Evolutionary conservation across 1,284 basidiomycete species (phyloP), one percentile per base, ranked within the genome.

Genomic region (Fomitopsis betulina): DNA sequence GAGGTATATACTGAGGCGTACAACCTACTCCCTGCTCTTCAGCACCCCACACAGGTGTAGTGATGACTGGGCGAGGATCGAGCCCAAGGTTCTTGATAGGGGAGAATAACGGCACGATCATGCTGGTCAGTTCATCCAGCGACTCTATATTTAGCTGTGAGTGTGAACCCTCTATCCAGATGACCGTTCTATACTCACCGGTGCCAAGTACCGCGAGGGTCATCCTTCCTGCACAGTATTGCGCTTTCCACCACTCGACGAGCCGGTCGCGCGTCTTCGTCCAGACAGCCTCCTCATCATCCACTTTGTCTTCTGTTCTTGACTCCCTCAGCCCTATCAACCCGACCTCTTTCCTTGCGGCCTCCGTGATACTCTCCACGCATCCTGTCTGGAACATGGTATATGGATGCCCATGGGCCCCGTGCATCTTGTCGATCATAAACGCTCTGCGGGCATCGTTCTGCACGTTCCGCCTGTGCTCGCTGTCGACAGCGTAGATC

Each of bases 211-310:
- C 64, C 12, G 65, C 69, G 10, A 89, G 71, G 68, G 82, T 84
- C 85, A 87, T 87, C 58, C 86, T 72, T 54, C 83, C 80, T n/a
- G 86, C 83, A 59, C 82, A 85, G 71, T 89, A 90, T 65, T 86
- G 75, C 58, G 76, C 72, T 58, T 80, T 72, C 79, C 86, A 87
- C 83, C 87, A 90, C 65, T 84, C 79, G 61, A 89, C 79, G 57
- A 90, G 75, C 65, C 86, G 76, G 55, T 79, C 72, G 35, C 86
- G 72, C 0, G 86, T 84, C 64, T 88, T 85, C 23, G 79, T 67
- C 2, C 84, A 83, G 6, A 73, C 68, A 10, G 64, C 0, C 70
- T 71, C 25, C 45, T 47, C 45, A 21, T 73, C 74, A 50, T 73
- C 72, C 12, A 58, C 59, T 19, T 66, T 63, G 5, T 60, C 54